Evolutionary conservation across 345 rosid genomes (phyloP), one percentile per base, ranked within the genome.

Genomic region (Lepidium didymum): DNA sequence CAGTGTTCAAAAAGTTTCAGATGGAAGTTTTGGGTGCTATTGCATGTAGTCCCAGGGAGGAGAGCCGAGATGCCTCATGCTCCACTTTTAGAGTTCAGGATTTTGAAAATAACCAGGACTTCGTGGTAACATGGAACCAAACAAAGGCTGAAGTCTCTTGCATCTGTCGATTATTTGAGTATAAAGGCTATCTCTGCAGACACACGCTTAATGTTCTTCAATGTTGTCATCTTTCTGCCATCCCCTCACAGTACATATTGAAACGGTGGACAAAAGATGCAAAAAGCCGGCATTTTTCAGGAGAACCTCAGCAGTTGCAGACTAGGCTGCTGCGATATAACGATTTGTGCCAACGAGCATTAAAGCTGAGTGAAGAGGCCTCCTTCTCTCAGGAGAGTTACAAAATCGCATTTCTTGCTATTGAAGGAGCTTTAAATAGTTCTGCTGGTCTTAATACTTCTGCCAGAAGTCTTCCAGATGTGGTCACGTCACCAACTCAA

Each of bases 251-350:
- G 62, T 86, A 82, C 67, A 75, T 86, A 69, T 68, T 84, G 76
- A 86, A 84, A 60, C 74, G 92, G 38, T 86, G 92, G 92, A 86
- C 89, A n/a, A 86, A 84, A 77, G 89, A 81, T 52, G 92, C 84
- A 36, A 86, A 81, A 70, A 74, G 66, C 79, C 74, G 77, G 65
- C 80, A 78, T 36, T 56, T 79, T 49, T 2, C 79, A 15, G 81
- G 68, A 38, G 89, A 79, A 56, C 78, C 85, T 73, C 85, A 70
- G 37, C 84, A 75, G 72, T 69, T 82, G 52, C 87, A 81, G 44
- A 79, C 82, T 15, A 81, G 87, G 71, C 70, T 77, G 37, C 87
- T 81, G 45, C 78, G 89, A 51, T 86, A 84, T 65, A 82, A 82
- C 42, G 81, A 78, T 61, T 59, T 86, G 62, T 82, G 85, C 72